Evolutionary conservation across 2,329 filamentous ascomycete genomes (phyloP).

Genomic region (Aspergillus jensenii): DNA sequence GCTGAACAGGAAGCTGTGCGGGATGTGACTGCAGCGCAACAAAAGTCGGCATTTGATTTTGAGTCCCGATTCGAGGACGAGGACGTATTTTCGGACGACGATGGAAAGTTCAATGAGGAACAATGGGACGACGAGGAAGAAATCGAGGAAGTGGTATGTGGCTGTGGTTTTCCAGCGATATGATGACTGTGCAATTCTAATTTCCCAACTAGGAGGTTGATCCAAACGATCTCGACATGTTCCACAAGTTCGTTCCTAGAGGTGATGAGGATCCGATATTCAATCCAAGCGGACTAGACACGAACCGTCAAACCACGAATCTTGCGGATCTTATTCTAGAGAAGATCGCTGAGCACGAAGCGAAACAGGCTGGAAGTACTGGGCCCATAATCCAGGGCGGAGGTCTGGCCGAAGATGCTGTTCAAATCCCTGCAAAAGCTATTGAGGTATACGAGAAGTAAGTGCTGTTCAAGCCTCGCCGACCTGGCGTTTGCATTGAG

Average conservation of each 20-base stretch:
- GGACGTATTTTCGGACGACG: constrained; percentile 47
- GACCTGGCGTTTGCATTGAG: background rate
- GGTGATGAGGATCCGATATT: constrained; percentile 72
- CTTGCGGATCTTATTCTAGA: constrained; percentile 89
- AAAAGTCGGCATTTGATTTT: constrained; percentile 73
- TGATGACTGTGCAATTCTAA: constrained; percentile 1
- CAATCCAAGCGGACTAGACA: constrained; percentile 53
- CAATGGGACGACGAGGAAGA: constrained; percentile 80
- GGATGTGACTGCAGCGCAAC: constrained; percentile 42
- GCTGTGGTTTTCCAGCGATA: too few species aligned
- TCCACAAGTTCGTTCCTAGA: constrained; percentile 82
- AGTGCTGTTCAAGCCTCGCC: constrained; percentile 17
- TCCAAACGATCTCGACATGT: constrained; percentile 83
- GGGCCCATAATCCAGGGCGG: constrained; percentile 50
- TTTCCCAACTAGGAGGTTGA: constrained; percentile 66
- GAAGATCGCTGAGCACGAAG: constrained; percentile 91
- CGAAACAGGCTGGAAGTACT: constrained; percentile 54
- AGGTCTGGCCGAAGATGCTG: constrained; percentile 70
- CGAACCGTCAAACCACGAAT: constrained; percentile 65
- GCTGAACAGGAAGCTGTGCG: constrained; percentile 44
- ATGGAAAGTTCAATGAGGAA: constrained; percentile 57
- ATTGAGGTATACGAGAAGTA: constrained; percentile 91
- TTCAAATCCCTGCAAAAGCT: constrained; percentile 85
- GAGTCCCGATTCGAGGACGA: constrained; percentile 69
- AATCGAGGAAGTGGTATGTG: constrained; percentile 46